A percentile compares a stretch with the other conserved stretches of the same genome.
phyloP scores from a whole-genome alignment of 257 asterid genomes.

The Solanum appendiculatum region DNA sequence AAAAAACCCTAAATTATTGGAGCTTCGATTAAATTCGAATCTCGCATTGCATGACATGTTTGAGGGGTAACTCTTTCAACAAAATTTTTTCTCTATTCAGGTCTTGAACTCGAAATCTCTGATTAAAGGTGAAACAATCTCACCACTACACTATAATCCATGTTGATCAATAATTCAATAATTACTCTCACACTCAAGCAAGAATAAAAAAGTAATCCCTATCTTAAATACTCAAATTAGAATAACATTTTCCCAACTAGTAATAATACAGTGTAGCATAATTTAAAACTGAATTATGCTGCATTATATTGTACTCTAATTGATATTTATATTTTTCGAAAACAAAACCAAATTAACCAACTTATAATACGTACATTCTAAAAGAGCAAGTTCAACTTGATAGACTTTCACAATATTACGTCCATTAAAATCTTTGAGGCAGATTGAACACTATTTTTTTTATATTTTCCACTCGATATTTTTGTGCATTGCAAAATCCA shows the following conservation, averaged over 20 bases:
- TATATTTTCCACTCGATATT: no score
- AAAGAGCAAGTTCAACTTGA: background rate
- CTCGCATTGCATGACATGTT: fast-evolving
- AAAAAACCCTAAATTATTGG: no score
- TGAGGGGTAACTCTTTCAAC: no score
- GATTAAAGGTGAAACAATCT: no score
- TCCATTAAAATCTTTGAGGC: background rate
- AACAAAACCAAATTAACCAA: background rate
- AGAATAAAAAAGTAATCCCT: background rate
- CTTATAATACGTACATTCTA: background rate
- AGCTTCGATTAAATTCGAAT: no score
- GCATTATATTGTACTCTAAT: background rate
- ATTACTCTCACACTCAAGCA: background rate
- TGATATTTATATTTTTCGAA: background rate
- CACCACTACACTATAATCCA: no score
- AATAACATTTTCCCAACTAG: background rate
- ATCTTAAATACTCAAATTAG: background rate
- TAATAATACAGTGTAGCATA: background rate
- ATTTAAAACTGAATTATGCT: no score
- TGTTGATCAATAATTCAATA: background rate
- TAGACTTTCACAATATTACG: background rate
- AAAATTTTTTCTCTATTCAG: no score
- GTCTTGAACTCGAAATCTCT: no score
- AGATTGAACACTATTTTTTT: background rate
- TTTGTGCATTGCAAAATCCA: no score